Percentiles rank a stretch among this genome's conserved stretches.
phyloP scores from a whole-genome alignment of 2,329 filamentous ascomycete species.

The Alternaria panax region DNA sequence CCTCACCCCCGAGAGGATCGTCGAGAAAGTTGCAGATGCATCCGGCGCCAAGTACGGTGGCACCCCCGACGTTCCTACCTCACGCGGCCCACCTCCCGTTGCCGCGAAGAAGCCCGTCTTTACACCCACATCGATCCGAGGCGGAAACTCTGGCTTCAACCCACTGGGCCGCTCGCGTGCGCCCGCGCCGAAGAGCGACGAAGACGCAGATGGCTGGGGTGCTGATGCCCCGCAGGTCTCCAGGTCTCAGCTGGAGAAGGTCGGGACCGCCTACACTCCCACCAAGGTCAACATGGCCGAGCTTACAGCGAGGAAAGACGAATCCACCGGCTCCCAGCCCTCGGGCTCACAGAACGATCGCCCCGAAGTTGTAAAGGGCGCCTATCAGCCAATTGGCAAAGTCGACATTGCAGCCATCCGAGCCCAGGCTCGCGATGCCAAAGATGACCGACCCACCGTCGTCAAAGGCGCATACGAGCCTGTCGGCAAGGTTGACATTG shows the following conservation, averaged over 20 bases:
- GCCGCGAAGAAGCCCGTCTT: slow-evolving; percentile 91
- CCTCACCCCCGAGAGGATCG: slow-evolving; percentile 83
- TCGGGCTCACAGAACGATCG: slow-evolving; percentile 56
- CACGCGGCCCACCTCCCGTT: slow-evolving; percentile 69
- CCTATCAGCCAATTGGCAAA: slow-evolving; percentile 93
- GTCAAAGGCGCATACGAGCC: slow-evolving; percentile 96
- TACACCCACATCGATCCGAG: slow-evolving; percentile 74
- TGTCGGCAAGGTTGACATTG: slow-evolving; percentile 95
- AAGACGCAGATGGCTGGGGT: slow-evolving; percentile 92
- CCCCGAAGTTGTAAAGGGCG: slow-evolving; percentile 78
- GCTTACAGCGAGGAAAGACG: slow-evolving; percentile 75
- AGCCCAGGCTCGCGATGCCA: slow-evolving; percentile 69
- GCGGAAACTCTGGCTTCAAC: slow-evolving; percentile 66
- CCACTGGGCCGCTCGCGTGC: slow-evolving; percentile 71
- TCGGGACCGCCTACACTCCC: slow-evolving; percentile 89
- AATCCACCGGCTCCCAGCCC: slow-evolving; percentile 68
- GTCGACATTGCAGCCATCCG: slow-evolving; percentile 96
- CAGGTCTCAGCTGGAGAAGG: slow-evolving; percentile 87
- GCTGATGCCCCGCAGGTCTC: slow-evolving; percentile 90
- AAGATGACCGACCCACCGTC: slow-evolving; percentile 79
- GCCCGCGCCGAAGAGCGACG: slow-evolving; percentile 61
- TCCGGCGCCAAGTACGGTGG: slow-evolving; percentile 94
- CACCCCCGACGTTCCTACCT: slow-evolving; percentile 62
- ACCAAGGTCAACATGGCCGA: slow-evolving; percentile 94
- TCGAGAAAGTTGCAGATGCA: slow-evolving; percentile 92